phyloP scores from a whole-genome alignment of 2,329 filamentous ascomycete genomes.

The Hymenotorrendiella dingleyae region DNA sequence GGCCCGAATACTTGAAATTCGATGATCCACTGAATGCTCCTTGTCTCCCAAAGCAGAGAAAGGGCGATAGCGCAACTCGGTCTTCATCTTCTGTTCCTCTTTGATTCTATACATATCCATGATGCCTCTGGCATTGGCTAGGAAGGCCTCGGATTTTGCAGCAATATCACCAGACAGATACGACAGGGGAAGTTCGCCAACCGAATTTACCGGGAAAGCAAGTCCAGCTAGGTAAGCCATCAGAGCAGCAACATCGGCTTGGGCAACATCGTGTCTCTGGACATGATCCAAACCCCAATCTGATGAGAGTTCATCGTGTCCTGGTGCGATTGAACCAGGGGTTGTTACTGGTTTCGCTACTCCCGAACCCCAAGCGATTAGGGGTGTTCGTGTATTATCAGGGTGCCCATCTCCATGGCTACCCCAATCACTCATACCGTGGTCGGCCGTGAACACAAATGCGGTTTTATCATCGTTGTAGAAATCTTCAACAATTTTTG shows the following conservation, averaged over 20 bases:
- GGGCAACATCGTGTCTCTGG: conserved; percentile 81
- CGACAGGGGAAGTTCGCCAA: conserved; percentile 82
- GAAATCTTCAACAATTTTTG: conserved; percentile 75
- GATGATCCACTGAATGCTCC: conserved; percentile 57
- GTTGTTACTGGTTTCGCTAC: conserved; percentile 66
- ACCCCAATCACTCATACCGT: conserved; percentile 99
- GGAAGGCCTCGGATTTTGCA: conserved; percentile 76
- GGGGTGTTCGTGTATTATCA: conserved; percentile 89
- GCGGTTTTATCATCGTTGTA: conserved; percentile 82
- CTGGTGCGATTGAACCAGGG: conserved; percentile 54
- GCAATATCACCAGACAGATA: conserved; percentile 67
- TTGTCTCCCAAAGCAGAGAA: conserved; percentile 64
- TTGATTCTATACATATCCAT: conserved; percentile 96
- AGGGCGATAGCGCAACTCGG: conserved; percentile 70
- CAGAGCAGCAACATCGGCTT: conserved; percentile 88
- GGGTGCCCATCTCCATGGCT: conserved; percentile 97
- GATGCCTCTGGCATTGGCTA: conserved; percentile 81
- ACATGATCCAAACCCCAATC: conserved; percentile 83
- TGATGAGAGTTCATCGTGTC: conserved; percentile 85
- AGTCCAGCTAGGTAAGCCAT: conserved; percentile 90
- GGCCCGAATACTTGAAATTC: conserved; percentile 59
- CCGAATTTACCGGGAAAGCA: conserved; percentile 92
- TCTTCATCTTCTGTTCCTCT: conserved; percentile 73
- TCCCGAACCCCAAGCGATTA: conserved; percentile 91
- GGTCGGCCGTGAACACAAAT: conserved; percentile 94